Conservation (phyloP, 1,284 basidiomycete species). For the Trametes hirsuta region DNA sequence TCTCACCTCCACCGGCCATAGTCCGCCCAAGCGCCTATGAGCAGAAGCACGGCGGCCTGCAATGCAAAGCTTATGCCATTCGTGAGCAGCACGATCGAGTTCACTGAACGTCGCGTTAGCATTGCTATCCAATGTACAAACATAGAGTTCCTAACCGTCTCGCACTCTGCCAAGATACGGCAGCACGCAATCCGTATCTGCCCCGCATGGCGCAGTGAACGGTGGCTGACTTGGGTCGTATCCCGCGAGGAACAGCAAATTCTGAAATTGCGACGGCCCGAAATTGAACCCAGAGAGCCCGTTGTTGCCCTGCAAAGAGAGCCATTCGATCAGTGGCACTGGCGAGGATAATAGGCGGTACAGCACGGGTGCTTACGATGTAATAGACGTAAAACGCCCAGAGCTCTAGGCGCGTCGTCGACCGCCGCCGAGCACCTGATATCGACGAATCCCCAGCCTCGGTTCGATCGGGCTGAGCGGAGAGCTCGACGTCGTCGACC, state of each 20-base stretch:
- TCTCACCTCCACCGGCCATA: constrained; percentile 73
- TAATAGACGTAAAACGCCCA: constrained; percentile 78
- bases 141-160: constrained; percentile 49
- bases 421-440: constrained; percentile 28
- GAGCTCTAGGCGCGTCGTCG: constrained; percentile 59
- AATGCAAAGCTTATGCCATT: constrained; percentile 78
- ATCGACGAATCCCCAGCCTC: not conserved
- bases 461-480: not conserved
- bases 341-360: not conserved
- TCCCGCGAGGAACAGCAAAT: constrained; percentile 70
- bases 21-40: constrained; percentile 78
- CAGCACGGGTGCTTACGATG: constrained; percentile 38
- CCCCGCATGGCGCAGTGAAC: constrained; percentile 54
- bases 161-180: constrained; percentile 66
- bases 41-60: constrained; percentile 64
- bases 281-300: constrained; percentile 77
- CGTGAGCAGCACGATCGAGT: constrained; percentile 76
- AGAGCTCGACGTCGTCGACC: constrained; percentile 6
- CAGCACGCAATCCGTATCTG: constrained; percentile 59
- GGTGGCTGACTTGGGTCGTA: constrained; percentile 65
- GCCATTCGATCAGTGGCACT: not conserved
- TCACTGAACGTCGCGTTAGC: constrained; percentile 47
- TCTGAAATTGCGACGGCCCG: constrained; percentile 78
- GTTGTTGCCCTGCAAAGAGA: constrained; percentile 57
- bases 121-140: too few relatives aligned